Conservation (phyloP, 805 yeast species). For the Jamesozyma jinghongensis region DNA sequence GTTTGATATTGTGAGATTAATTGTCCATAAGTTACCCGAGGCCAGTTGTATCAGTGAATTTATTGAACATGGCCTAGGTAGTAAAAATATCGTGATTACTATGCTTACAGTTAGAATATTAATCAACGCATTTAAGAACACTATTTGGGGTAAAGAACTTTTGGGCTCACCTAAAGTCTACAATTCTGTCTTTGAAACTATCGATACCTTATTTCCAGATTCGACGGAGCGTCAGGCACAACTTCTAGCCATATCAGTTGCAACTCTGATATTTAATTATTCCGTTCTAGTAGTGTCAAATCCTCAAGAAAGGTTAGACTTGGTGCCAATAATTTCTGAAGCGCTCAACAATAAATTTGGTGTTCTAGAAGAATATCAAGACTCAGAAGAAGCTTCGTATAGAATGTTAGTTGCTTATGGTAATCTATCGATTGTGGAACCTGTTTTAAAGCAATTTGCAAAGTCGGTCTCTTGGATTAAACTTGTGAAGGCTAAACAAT, state of each 20-base stretch:
- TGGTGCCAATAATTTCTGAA: constrained; percentile 27
- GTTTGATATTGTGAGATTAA: constrained; percentile 49
- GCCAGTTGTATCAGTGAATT: constrained; percentile 35
- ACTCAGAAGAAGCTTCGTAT: constrained; percentile 58
- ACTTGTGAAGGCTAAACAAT: constrained; percentile 15
- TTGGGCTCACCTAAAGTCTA: constrained; percentile 31
- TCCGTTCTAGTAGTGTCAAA: constrained; percentile 32
- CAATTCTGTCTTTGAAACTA: constrained; percentile 32
- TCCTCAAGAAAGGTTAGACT: constrained; percentile 16
- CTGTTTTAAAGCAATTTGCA: constrained; percentile 24
- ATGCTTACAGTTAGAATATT: constrained; percentile 52
- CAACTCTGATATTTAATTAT: constrained; percentile 46
- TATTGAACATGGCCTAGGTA: constrained; percentile 35
- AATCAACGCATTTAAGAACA: constrained; percentile 43
- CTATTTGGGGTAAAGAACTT: constrained; percentile 39
- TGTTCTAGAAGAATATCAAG: constrained; percentile 22
- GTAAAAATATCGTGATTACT: constrained; percentile 18
- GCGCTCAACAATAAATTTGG: constrained; percentile 25
- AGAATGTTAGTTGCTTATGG: constrained; percentile 57
- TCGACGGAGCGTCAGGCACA: constrained; percentile 23
- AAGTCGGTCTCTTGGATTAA: constrained; percentile 26
- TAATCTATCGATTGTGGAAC: constrained; percentile 37
- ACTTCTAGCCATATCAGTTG: constrained; percentile 33
- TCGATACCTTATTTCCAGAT: constrained; percentile 22
- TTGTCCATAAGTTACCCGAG: constrained; percentile 34